A percentile compares a stretch with the other conserved stretches of the same genome.
Conservation (phyloP, 768 basidiomycete species). For the Pulveroboletus sp. region DNA sequence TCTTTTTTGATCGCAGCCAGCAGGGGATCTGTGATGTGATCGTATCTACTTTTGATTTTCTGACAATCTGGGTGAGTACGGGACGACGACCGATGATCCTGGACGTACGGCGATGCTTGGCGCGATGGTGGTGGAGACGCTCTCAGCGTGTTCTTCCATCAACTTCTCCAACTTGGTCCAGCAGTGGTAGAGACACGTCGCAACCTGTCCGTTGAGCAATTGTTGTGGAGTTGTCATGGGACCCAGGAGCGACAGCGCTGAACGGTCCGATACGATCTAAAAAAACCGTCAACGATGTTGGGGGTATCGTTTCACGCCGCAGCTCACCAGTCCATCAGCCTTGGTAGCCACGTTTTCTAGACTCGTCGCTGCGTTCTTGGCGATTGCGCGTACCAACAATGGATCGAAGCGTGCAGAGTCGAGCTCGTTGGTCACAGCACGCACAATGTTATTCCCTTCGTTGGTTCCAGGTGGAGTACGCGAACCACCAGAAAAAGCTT, state of each 20-base stretch:
- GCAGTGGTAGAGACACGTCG: constrained; percentile 54
- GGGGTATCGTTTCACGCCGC: not conserved
- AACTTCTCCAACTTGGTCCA: constrained; percentile 25
- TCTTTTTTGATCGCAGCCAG: constrained; percentile 75
- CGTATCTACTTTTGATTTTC: constrained; percentile 40
- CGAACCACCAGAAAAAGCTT: constrained; percentile 70
- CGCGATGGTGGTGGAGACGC: constrained; percentile 52
- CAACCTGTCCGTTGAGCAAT: constrained; percentile 70
- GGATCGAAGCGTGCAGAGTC: constrained; percentile 59
- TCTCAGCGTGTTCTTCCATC: constrained; percentile 25
- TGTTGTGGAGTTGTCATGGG: constrained; percentile 80
- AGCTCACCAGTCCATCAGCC: constrained; percentile 66
- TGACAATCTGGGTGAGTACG: constrained; percentile 3
- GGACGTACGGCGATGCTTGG: constrained; percentile 57
- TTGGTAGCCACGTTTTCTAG: constrained; percentile 68
- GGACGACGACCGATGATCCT: not conserved
- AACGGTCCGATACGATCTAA: constrained; percentile 69
- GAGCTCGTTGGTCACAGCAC: constrained; percentile 84
- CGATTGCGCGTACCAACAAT: constrained; percentile 73
- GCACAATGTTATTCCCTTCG: constrained; percentile 76
- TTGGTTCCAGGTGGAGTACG: constrained; percentile 68
- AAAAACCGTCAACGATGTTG: not conserved
- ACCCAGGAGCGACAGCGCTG: constrained; percentile 71
- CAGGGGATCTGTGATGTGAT: constrained; percentile 60
- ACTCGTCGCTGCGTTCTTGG: constrained; percentile 65